Percentiles rank a stretch among this genome's conserved stretches.
phyloP scores from a whole-genome alignment of 2,329 filamentous ascomycete species.

The Exophiala alcalophila region DNA sequence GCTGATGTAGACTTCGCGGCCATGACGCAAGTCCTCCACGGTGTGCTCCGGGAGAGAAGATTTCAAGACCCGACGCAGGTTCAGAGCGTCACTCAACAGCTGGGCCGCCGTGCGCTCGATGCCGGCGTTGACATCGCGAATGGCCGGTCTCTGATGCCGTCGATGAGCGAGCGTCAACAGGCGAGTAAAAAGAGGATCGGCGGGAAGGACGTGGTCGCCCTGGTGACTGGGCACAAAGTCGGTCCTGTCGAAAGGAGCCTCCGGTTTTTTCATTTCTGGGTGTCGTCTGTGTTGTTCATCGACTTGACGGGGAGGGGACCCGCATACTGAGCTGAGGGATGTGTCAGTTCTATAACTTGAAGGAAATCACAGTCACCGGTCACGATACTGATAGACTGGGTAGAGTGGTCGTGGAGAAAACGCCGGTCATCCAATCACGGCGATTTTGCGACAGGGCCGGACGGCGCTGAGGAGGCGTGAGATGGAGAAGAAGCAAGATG shows the following conservation, averaged over 20 bases:
- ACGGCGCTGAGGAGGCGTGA: no score
- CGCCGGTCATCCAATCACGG: slow-evolving; percentile 17
- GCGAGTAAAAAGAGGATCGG: slow-evolving; percentile 36
- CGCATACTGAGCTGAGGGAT: no score
- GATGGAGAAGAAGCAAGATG: no score
- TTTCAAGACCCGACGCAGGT: slow-evolving; percentile 32
- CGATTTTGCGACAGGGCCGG: neutral
- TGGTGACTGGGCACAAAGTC: slow-evolving; percentile 34
- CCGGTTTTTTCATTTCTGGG: slow-evolving; percentile 15
- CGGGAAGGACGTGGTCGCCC: slow-evolving; percentile 35
- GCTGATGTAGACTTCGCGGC: slow-evolving; percentile 37
- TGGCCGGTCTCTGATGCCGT: slow-evolving; percentile 29
- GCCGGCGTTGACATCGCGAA: slow-evolving; percentile 35
- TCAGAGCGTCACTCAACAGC: slow-evolving; percentile 35
- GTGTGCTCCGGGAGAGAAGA: slow-evolving; percentile 21
- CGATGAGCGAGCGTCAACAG: slow-evolving; percentile 35
- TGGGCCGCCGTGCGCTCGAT: slow-evolving; percentile 37
- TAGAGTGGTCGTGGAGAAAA: no score
- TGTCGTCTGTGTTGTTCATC: no score
- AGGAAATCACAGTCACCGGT: no score
- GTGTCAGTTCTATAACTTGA: no score
- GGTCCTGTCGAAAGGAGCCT: slow-evolving; percentile 25
- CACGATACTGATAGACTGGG: no score
- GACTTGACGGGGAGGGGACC: neutral
- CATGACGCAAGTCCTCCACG: slow-evolving; percentile 28